phyloP scores from a whole-genome alignment of 331 rosid genomes.

The Rhamnella rubrinervis region DNA sequence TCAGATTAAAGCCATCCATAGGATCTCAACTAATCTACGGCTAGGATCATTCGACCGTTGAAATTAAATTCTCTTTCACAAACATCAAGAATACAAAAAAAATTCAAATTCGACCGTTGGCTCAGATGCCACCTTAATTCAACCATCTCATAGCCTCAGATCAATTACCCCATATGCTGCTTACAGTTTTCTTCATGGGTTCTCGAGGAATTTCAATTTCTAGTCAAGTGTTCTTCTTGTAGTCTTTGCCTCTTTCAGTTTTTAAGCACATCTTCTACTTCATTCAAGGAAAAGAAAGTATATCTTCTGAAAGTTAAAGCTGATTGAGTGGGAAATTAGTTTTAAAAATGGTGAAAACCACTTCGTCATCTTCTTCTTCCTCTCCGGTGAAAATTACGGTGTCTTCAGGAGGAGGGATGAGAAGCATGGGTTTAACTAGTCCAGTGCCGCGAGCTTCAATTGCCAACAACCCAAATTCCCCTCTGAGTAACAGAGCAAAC shows the following conservation, averaged over 20 bases:
- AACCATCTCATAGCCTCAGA: neutral
- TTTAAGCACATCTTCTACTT: neutral
- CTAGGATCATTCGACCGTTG: slow-evolving; percentile 51
- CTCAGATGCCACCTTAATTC: slow-evolving; percentile 15
- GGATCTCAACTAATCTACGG: slow-evolving; percentile 26
- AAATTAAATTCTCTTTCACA: slow-evolving; percentile 14
- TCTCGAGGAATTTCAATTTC: neutral
- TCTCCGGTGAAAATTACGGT: slow-evolving; percentile 82
- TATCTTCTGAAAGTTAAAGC: neutral
- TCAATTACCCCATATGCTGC: neutral
- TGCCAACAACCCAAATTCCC: slow-evolving; percentile 69
- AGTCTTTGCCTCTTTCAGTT: neutral
- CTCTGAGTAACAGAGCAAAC: slow-evolving; percentile 46
- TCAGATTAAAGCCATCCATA: slow-evolving; percentile 4
- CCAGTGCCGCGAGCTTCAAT: slow-evolving; percentile 64
- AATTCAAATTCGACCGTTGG: slow-evolving; percentile 58
- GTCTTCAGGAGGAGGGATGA: slow-evolving; percentile 58
- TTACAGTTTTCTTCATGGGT: neutral
- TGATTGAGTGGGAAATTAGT: too few relatives aligned
- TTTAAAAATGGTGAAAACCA: slow-evolving; percentile 50
- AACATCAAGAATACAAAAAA: slow-evolving; percentile 11
- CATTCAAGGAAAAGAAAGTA: neutral
- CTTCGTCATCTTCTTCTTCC: slow-evolving; percentile 62
- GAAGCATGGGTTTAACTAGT: slow-evolving; percentile 75
- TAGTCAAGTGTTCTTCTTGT: neutral